Base-by-base conservation (phyloP, 495 filamentous ascomycete genomes). In the Aspergillus steynii region DNA sequence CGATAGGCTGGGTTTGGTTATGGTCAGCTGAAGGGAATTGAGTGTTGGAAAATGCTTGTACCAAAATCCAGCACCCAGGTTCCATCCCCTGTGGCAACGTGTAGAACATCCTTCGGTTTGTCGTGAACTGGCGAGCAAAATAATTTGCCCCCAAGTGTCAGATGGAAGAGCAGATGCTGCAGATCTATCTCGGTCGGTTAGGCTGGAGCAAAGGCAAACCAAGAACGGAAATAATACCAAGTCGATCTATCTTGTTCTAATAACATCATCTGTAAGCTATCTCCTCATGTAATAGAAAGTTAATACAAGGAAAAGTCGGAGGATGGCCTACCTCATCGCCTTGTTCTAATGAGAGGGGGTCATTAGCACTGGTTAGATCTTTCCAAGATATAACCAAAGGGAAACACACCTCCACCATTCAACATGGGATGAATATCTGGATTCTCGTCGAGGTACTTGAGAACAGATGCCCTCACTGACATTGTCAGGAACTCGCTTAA, bases 131-230 rank as follows among this genome's bases (percentile, higher is more conserved):
- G 56, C 1, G 56, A 59, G 8, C 49, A 27, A 7, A 50, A 50
- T 0, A 59, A 28, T 25, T 52, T 28, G 3, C 56, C 56, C 14
- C 29, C 27, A 12, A 59, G 56, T 10, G 56, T 59, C 5, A 59
- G 27, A 28, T 59, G 56, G 47, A 59, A 59, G 10, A 59, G 56
- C 56, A 50, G 56, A 29, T 59, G 56, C 56, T 59, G 56, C 14
- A 59, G 29, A 27, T 49, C 56, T 59, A 42, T 42, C 37, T 8
- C 14, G 9, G 9, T 4, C 37, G 37, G 37, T 42, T 12, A 42
- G 37, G 4, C 31, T 1, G 31, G 31, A 1, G 37, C 14, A 10
- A 10, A 42, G 37, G 3, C 0, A 4, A 42, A 14, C 4, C 37
- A 12, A 15, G 37, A 12, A 10, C 37, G 37, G 14, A 12, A 0